A percentile compares a stretch with the other conserved stretches of the same genome.
Evolutionary conservation across 2,329 filamentous ascomycete genomes (phyloP).

Genomic region (Lasiodiplodia gonubiensis): DNA sequence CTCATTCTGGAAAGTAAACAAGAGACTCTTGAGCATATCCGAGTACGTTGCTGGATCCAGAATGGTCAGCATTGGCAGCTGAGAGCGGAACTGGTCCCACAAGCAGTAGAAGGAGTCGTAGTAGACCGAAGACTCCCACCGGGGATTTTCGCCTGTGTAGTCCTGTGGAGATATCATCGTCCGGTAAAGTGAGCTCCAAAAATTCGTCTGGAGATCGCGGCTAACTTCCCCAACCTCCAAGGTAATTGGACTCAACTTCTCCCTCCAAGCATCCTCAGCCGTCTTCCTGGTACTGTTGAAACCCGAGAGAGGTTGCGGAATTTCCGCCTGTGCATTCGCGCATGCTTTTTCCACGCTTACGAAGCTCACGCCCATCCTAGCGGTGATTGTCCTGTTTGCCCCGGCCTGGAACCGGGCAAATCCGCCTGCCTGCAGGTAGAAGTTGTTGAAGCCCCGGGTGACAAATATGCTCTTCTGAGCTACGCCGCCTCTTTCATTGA

Average conservation of each 20-base stretch:
- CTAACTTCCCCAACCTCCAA: conserved; percentile 46
- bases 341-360: conserved; percentile 71
- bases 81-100: conserved; percentile 55
- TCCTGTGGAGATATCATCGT: conserved; percentile 54
- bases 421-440: conserved; percentile 43
- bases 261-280: conserved; percentile 49
- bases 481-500: conserved; percentile 58
- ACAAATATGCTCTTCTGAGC: conserved; percentile 49
- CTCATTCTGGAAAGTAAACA: conserved; percentile 73
- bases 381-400: conserved; percentile 63
- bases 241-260: conserved; percentile 47
- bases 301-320: conserved; percentile 64
- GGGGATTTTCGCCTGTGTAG: conserved; percentile 55
- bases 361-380: conserved; percentile 72
- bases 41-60: conserved; percentile 68
- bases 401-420: conserved; percentile 58
- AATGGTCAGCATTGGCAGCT: conserved; percentile 71
- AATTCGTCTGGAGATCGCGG: conserved; percentile 46
- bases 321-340: conserved; percentile 69
- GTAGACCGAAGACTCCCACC: conserved; percentile 53
- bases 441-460: conserved; percentile 44
- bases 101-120: conserved; percentile 67
- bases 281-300: conserved; percentile 60
- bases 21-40: conserved; percentile 70
- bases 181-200: conserved; percentile 54